Evolutionary conservation across 2,329 filamentous ascomycete genomes (phyloP).

Genomic region (Aureobasidium sp.): DNA sequence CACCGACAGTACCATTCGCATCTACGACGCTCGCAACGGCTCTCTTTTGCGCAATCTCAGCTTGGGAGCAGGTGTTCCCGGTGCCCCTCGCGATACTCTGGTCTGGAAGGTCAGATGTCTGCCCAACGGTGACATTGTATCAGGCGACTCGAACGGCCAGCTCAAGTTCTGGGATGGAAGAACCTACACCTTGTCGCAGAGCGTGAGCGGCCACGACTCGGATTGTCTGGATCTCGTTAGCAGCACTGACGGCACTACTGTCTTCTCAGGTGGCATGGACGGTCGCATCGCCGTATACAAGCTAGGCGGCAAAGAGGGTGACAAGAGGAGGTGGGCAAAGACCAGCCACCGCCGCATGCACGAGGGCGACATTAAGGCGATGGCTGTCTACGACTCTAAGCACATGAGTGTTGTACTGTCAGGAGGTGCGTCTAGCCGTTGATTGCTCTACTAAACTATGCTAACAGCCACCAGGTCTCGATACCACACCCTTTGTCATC

Average conservation of each 20-base stretch:
- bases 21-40: conserved; percentile 77
- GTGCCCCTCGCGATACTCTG: conserved; percentile 74
- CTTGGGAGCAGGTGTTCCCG: conserved; percentile 66
- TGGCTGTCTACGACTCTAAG: conserved; percentile 80
- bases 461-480: conserved; percentile 53
- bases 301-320: conserved; percentile 41
- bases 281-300: conserved; percentile 77
- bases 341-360: conserved; percentile 82
- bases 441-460: neutral
- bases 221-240: conserved; percentile 81
- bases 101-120: conserved; percentile 92
- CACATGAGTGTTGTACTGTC: conserved; percentile 81
- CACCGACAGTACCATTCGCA: conserved; percentile 86
- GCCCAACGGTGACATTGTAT: conserved; percentile 80
- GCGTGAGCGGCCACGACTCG: conserved; percentile 77
- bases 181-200: conserved; percentile 79
- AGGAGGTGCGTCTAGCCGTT: conserved; percentile 48
- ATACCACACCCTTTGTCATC: conserved; percentile 72
- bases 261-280: conserved; percentile 89
- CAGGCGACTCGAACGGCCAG: conserved; percentile 89
- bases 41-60: conserved; percentile 73
- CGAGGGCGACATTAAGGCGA: conserved; percentile 87
- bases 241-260: conserved; percentile 68
- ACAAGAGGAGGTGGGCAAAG: conserved; percentile 65
- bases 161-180: conserved; percentile 89